phyloP scores from a whole-genome alignment of 1,284 basidiomycete species.

The Leccinum proximum region DNA sequence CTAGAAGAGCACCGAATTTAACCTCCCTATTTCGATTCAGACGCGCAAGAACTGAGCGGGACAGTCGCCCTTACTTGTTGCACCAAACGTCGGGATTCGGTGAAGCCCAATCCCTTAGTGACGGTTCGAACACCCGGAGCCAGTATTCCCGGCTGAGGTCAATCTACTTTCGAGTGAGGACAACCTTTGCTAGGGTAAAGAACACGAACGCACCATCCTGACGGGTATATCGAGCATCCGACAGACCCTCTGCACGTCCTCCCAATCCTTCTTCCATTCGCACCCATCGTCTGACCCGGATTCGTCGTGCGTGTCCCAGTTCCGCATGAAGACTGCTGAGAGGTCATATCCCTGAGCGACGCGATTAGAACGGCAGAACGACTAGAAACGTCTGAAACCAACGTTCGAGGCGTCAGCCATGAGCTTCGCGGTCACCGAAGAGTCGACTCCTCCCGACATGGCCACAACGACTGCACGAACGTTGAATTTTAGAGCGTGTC shows the following conservation, averaged over 20 bases:
- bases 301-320: slow-evolving; percentile 85
- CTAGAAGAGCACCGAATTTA: slow-evolving; percentile 89
- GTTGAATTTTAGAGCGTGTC: background rate
- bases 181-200: slow-evolving; percentile 6
- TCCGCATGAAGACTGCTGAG: slow-evolving; percentile 93
- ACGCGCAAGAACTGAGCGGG: background rate
- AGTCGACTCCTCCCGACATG: slow-evolving; percentile 97
- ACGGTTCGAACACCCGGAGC: slow-evolving; percentile 86
- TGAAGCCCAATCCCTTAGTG: slow-evolving; percentile 70
- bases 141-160: slow-evolving; percentile 89
- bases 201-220: slow-evolving; percentile 51
- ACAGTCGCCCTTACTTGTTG: slow-evolving; percentile 56
- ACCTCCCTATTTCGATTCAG: slow-evolving; percentile 61
- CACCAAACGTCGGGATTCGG: slow-evolving; percentile 97
- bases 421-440: slow-evolving; percentile 78
- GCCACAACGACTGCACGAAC: slow-evolving; percentile 71
- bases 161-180: slow-evolving; percentile 42
- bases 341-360: slow-evolving; percentile 69
- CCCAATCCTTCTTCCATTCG: slow-evolving; percentile 96
- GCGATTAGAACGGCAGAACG: background rate
- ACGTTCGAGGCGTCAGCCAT: slow-evolving; percentile 59
- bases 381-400: slow-evolving; percentile 5
- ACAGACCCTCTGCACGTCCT: slow-evolving; percentile 85
- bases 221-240: slow-evolving; percentile 62
- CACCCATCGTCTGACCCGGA: slow-evolving; percentile 75